These are phyloP conservation scores for Fusarium gaditjirri DNA, from an alignment of 2,329 filamentous ascomycete species.

Conservation along the genomic window DNA sequence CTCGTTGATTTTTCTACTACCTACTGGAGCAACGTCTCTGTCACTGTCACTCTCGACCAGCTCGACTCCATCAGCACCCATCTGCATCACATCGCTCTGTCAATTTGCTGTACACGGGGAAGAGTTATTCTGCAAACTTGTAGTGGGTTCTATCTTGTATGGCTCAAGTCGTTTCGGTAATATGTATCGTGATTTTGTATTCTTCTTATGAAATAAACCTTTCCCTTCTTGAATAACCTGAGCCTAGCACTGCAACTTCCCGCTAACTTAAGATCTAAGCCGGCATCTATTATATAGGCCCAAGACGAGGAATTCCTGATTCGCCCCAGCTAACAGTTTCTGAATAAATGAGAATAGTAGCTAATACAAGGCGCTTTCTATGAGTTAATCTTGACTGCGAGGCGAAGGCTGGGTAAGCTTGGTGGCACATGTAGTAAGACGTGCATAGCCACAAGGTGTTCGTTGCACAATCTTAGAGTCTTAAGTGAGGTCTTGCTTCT, in stretches of 20 bases:
- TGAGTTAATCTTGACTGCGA: background rate
- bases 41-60: no score
- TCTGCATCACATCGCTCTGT: constrained; percentile 13
- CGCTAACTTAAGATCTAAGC: background rate
- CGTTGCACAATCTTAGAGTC: background rate
- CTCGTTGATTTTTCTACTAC: constrained; percentile 37
- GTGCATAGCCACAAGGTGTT: background rate
- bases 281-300: constrained; percentile 21
- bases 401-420: background rate
- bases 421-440: background rate
- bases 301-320: background rate
- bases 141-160: background rate
- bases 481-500: background rate
- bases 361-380: background rate
- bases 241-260: background rate
- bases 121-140: background rate
- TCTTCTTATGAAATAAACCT: background rate
- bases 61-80: no score
- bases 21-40: constrained; percentile 2
- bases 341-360: background rate
- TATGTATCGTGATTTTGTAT: background rate
- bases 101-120: background rate
- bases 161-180: background rate
- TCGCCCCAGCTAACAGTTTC: background rate
- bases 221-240: background rate